Conservation (phyloP, 306 rosid species). For the Calophaca sinica region DNA sequence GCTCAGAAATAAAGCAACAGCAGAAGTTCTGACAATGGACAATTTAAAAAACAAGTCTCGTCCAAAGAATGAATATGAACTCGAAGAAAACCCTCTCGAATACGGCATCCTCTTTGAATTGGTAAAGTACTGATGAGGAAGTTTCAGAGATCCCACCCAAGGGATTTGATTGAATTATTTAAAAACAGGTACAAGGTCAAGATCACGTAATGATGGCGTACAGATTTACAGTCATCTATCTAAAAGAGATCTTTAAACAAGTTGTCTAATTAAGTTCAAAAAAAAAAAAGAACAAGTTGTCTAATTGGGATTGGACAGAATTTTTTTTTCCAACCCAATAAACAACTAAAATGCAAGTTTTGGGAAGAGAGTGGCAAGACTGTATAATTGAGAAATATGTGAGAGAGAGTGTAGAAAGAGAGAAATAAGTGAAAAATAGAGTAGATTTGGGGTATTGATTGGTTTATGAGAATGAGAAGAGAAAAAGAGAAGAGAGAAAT, state of each 20-base stretch:
- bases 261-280: conserved; percentile 37
- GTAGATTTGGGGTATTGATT: too few relatives aligned
- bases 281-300: conserved; percentile 37
- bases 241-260: conserved; percentile 52
- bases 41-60: conserved; percentile 4
- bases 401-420: too few relatives aligned
- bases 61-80: conserved; percentile 31
- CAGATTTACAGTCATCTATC: conserved; percentile 47
- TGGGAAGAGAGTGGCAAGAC: conserved; percentile 53
- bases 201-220: conserved; percentile 52
- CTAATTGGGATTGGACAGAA: conserved; percentile 55
- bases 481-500: too few relatives aligned
- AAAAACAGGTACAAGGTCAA: conserved; percentile 46
- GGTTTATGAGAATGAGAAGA: too few relatives aligned
- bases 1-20: conserved; percentile 45
- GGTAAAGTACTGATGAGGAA: conserved; percentile 44
- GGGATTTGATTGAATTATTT: conserved; percentile 32
- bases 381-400: conserved; percentile 41
- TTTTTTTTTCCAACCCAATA: conserved; percentile 44
- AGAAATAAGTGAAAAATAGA: too few relatives aligned
- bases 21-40: conserved; percentile 45
- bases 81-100: conserved; percentile 50
- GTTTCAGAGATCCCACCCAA: conserved; percentile 34
- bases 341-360: conserved; percentile 42
- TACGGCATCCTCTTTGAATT: conserved; percentile 50